Evolutionary conservation across 2,329 filamentous ascomycete genomes (phyloP).

Genomic region (Trichophyton benhamiae): DNA sequence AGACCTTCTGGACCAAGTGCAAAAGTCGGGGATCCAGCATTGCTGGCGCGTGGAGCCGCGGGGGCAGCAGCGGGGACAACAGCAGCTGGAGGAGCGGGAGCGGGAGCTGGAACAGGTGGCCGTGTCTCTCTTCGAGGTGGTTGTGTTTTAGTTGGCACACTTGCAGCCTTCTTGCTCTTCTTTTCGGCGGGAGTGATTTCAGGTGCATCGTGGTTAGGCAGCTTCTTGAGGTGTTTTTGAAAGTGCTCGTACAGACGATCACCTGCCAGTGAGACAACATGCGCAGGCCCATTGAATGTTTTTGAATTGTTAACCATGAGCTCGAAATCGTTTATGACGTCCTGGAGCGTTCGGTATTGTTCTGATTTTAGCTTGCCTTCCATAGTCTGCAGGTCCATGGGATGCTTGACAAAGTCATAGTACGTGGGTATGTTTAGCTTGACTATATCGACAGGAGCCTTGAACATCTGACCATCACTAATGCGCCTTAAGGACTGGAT

Average conservation of each 20-base stretch:
- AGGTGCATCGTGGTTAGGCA: constrained; percentile 44
- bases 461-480: constrained; percentile 64
- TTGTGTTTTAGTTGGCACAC: constrained; percentile 28
- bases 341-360: constrained; percentile 56
- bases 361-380: constrained; percentile 65
- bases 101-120: constrained; percentile 7
- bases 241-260: constrained; percentile 49
- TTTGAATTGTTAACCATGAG: constrained; percentile 69
- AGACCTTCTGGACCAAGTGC: constrained; percentile 66
- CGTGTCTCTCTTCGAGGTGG: constrained; percentile 38
- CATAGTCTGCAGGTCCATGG: constrained; percentile 75
- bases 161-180: constrained; percentile 37
- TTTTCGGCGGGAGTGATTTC: constrained; percentile 53
- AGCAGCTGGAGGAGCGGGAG: constrained; percentile 15
- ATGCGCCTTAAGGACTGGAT: constrained; percentile 59
- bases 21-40: constrained; percentile 44
- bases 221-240: constrained; percentile 46
- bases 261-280: constrained; percentile 59
- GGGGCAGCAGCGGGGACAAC: neutral
- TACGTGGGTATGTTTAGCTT: constrained; percentile 66
- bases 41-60: constrained; percentile 25
- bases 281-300: constrained; percentile 68
- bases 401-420: constrained; percentile 58
- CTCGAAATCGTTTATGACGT: constrained; percentile 61
- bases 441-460: constrained; percentile 61